Evolutionary conservation across 306 rosid species (phyloP).

Genomic region (Acmispon strigosus): DNA sequence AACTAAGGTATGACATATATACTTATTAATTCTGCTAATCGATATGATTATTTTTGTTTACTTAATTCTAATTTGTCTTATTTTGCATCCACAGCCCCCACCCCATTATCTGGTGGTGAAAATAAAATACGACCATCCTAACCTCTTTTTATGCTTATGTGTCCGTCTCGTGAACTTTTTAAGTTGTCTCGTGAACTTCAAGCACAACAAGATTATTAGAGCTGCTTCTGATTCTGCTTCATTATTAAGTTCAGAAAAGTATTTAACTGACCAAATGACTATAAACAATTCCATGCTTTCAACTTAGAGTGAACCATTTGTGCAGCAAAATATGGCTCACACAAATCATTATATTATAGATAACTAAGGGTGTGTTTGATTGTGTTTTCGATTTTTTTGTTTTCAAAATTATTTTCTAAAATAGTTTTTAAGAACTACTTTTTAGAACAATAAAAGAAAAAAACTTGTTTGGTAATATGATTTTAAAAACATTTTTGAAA

Average conservation of each 20-base stretch:
- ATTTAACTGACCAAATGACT: constrained; percentile 3
- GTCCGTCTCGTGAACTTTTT: constrained; percentile 53
- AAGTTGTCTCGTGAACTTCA: constrained; percentile 49
- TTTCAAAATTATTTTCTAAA: too few species aligned
- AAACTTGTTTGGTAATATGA: too few species aligned
- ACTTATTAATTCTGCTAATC: not conserved
- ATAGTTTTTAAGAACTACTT: too few species aligned
- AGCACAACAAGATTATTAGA: constrained; percentile 2
- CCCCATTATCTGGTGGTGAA: not conserved
- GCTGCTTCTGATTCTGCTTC: constrained; percentile 17
- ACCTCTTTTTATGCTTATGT: constrained; percentile 36
- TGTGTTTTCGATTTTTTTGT: too few species aligned
- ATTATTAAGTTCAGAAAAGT: constrained; percentile 27
- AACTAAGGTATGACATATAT: too few species aligned
- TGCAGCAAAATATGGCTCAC: constrained; percentile 15
- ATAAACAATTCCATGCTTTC: constrained; percentile 20
- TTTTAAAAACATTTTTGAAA: too few species aligned
- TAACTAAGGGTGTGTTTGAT: too few species aligned
- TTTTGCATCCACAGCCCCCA: not conserved
- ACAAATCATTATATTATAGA: not conserved
- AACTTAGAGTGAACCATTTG: not conserved
- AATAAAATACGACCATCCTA: constrained; percentile 17
- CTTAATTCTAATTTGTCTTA: not conserved
- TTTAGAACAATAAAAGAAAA: too few species aligned
- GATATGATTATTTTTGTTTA: not conserved